These are phyloP conservation scores for Paracamarosporium sp. DNA, from an alignment of 2,329 filamentous ascomycete genomes.

Conservation along the genomic window DNA sequence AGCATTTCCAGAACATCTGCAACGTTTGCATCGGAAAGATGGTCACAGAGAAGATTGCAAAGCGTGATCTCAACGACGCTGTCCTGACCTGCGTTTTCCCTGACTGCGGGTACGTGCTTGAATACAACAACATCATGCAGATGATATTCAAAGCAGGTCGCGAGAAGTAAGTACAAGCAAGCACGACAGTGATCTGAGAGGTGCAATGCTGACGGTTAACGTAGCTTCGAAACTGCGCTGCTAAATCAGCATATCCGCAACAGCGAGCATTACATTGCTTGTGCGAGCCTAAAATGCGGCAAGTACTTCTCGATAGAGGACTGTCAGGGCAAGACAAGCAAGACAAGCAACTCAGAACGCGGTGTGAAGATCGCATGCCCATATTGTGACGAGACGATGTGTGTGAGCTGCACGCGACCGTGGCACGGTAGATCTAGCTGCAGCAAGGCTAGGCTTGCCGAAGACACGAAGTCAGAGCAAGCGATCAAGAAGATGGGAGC, in stretches of 20 bases:
- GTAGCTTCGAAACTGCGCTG: constrained; percentile 30
- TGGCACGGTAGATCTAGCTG: constrained; percentile 24
- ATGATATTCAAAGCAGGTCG: constrained; percentile 16
- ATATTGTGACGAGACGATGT: constrained; percentile 27
- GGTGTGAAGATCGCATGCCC: constrained; percentile 24
- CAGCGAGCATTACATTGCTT: constrained; percentile 21
- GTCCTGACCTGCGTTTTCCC: constrained; percentile 22
- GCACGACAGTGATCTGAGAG: too few relatives aligned
- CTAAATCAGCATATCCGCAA: constrained; percentile 19
- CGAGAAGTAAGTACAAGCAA: constrained; percentile 17
- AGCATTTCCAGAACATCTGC: constrained; percentile 29
- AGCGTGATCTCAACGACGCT: constrained; percentile 19
- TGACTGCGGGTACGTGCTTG: constrained; percentile 18
- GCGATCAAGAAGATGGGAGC: constrained; percentile 29
- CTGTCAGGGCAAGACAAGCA: constrained; percentile 12
- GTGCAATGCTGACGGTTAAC: constrained; percentile 3
- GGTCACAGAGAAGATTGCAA: constrained; percentile 22
- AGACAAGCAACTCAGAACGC: background rate
- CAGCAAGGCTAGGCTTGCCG: constrained; percentile 18
- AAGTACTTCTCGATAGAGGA: constrained; percentile 29
- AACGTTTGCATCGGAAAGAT: constrained; percentile 24
- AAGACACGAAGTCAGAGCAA: constrained; percentile 21
- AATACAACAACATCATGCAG: constrained; percentile 14
- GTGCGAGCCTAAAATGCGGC: constrained; percentile 27
- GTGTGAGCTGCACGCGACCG: constrained; percentile 27